Percentiles rank a stretch among this genome's conserved stretches.
phyloP scores from a whole-genome alignment of 2,329 filamentous ascomycete genomes.

The Neophaeococcomyces aloes region DNA sequence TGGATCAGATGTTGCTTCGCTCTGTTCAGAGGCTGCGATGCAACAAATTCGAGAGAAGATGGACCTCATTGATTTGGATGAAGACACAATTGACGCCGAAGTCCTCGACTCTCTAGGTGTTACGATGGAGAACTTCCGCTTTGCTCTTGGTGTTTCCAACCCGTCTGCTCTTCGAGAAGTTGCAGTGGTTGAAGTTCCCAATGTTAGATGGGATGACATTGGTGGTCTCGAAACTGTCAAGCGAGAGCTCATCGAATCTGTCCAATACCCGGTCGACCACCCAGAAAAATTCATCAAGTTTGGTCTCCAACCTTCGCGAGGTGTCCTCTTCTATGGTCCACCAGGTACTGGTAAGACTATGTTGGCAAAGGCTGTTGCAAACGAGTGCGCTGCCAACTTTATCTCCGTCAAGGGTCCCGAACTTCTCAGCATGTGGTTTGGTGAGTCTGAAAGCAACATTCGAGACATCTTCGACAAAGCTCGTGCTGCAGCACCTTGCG shows the following conservation, averaged over 20 bases:
- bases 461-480: constrained; percentile 99
- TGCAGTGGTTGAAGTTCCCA: constrained; percentile 96
- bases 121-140: constrained; percentile 99
- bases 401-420: constrained; percentile 99
- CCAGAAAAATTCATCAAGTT: constrained; percentile 99
- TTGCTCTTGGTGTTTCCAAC: constrained; percentile 95
- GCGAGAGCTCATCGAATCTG: constrained; percentile 97
- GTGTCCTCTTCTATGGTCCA: constrained; percentile 97
- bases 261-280: constrained; percentile 98
- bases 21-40: constrained; percentile 98
- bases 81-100: constrained; percentile 98
- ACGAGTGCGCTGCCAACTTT: constrained; percentile 98
- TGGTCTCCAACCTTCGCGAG: constrained; percentile 90
- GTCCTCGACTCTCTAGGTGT: constrained; percentile 96
- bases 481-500: constrained; percentile 90
- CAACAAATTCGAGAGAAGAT: constrained; percentile 99
- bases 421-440: constrained; percentile 99
- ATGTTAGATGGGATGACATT: constrained; percentile 99
- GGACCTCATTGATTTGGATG: constrained; percentile 97
- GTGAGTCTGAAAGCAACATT: constrained; percentile 99
- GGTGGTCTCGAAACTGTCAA: constrained; percentile 97
- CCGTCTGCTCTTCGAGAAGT: constrained; percentile 97
- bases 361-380: constrained; percentile 97
- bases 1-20: constrained; percentile 93
- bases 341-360: constrained; percentile 99